Base-by-base conservation (phyloP, 2,329 filamentous ascomycete genomes). In the Stagonosporopsis chrysanthemi region DNA sequence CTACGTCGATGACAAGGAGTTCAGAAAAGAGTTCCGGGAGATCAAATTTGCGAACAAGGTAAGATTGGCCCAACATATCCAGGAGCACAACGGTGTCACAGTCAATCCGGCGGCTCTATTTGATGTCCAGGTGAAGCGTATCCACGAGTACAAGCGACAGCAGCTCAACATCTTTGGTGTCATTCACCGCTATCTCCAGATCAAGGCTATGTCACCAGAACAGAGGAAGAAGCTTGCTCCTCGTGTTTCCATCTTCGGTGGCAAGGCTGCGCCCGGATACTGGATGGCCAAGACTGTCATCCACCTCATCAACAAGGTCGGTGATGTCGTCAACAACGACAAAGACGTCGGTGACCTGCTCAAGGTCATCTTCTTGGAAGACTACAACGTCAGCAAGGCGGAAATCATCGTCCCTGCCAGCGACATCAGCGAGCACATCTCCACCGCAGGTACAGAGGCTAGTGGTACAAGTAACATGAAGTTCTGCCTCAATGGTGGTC, bases 211-310 rank as follows among this genome's bases (percentile, higher is more conserved):
- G 89, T 86, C 84, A 23, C 82, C 91, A 0, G 91, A 92, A 69
- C 90, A 97, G 75, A 87, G 88, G 65, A 94, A 96, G 84, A 95
- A 95, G 80, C 84, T 91, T 59, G 86, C 89, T 41, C 92, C 93
- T 15, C 89, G 94, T 48, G 95, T 98, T 9, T 95, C 90, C 55
- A 96, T 99, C 77, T 98, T 99, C 75, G 95, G 95, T 73, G 95
- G 95, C 69, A 99, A 99, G 81, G 95, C 95, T 24, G 95, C 95
- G 2, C 95, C 95, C 0, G 95, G 95, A 15, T 99, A 99, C 83
- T 99, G 95, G 95, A 99, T 98, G 95, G 95, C 95, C 35, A 99
- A 99, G 86, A 96, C 95, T 38, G 92, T 97, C 66, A 99, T 99
- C 69, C 94, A 98, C 75, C 85, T 99, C 55, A 88, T 99, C 82